Base-by-base conservation (phyloP, 148 eudicot genomes). In the Silene uniflora region DNA sequence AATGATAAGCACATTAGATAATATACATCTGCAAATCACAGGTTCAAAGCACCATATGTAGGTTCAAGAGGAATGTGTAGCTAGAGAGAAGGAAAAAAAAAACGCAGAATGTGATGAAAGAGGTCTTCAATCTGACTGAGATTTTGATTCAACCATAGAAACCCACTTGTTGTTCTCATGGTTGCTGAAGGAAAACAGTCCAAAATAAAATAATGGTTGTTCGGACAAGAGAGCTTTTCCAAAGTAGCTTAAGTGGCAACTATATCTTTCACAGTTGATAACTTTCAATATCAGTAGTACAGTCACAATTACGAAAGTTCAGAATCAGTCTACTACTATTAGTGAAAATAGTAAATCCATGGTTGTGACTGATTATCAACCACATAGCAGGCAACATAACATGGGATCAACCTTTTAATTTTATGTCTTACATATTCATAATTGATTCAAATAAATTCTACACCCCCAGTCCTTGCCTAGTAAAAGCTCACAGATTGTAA, bases 1-100 rank as follows among this genome's bases (percentile, higher is more conserved):
- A 80, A 76, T 78, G 73, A 81, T 46, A 65, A 52, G 62, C 56
- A 76, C 16, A 69, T 87, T 70, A 77, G 75, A 77, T 27, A 23
- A 66, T 56, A 66, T 46, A 29, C 32, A 32, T 58, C 68, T 71
- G 65, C 19, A 70, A 49, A 24, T 47, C 23, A 55, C 39, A 47
- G 29, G 32, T 56, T 10, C 35, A 71, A 5, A 39, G 47, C 25
- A 69, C 46, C 79, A 75, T 2, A 49, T 63, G 27, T 17, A 22
- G 22, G 22, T 46, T 21, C 22, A 58, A 6, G 52, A 47, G 14
- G 25, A 73, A n/a, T 39, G 46, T 18, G 8, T 54, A 68, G 12
- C 29, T 35, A 64, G 64, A 79, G 62, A 24, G 9, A 39, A 7
- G 10, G 44, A 39, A 39, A 7, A 39, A 39, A 70, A 39, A 70